phyloP scores from a whole-genome alignment of 305 asterid species.

The Fraxinus latifolia region DNA sequence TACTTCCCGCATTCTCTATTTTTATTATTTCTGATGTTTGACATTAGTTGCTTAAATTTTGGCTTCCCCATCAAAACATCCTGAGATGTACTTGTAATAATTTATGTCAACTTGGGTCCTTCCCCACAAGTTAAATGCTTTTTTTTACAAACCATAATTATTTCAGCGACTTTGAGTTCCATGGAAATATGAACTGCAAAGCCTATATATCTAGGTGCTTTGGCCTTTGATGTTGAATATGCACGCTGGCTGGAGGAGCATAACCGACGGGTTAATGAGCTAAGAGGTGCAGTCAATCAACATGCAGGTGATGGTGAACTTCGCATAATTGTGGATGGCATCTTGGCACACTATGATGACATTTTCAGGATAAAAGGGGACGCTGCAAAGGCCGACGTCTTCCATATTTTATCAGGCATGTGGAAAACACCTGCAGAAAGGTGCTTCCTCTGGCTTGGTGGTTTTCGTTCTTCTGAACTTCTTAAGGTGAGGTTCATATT shows the following conservation, averaged over 20 bases:
- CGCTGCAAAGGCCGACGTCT: constrained; percentile 66
- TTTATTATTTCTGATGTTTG: constrained; percentile 5
- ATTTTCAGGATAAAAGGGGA: constrained; percentile 68
- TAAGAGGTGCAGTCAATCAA: constrained; percentile 67
- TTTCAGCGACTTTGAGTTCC: constrained; percentile 30
- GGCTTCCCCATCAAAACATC: not conserved
- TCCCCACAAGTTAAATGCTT: constrained; percentile 15
- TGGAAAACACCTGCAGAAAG: constrained; percentile 74
- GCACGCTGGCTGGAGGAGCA: constrained; percentile 76
- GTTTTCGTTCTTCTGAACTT: constrained; percentile 69
- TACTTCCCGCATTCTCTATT: not conserved
- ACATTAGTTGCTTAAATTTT: constrained; percentile 12
- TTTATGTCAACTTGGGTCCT: constrained; percentile 18
- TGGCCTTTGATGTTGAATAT: constrained; percentile 69
- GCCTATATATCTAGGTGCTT: constrained; percentile 49
- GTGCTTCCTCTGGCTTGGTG: constrained; percentile 74
- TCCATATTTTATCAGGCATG: constrained; percentile 70
- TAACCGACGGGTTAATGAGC: constrained; percentile 60
- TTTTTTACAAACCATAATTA: not conserved
- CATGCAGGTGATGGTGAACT: constrained; percentile 70
- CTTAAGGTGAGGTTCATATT: constrained; percentile 41
- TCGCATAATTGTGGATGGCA: constrained; percentile 62
- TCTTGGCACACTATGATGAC: constrained; percentile 52
- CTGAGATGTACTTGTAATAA: not conserved
- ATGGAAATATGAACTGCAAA: constrained; percentile 33